phyloP scores from a whole-genome alignment of 345 rosid genomes.

The Hypericum perforatum region DNA sequence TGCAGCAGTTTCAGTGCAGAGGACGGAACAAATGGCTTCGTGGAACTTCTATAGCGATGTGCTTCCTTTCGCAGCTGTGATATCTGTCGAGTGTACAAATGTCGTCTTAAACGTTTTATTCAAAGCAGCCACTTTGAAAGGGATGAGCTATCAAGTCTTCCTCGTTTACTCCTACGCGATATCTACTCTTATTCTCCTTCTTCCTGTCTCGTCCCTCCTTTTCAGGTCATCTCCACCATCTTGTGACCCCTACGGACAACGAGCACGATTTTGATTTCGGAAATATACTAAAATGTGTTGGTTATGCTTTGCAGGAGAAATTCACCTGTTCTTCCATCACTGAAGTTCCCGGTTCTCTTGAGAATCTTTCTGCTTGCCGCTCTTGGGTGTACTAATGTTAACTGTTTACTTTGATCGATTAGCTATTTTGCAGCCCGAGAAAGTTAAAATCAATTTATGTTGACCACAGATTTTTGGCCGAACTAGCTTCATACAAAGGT shows the following conservation, averaged over 20 bases:
- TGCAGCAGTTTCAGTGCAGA: slow-evolving; percentile 10
- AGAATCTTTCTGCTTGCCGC: background rate
- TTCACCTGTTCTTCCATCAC: background rate
- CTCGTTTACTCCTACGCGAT: background rate
- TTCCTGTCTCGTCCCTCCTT: background rate
- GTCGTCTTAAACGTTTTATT: slow-evolving; percentile 1
- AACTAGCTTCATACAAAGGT: background rate
- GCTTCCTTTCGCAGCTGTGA: no score
- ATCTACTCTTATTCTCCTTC: background rate
- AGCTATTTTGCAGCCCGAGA: no score
- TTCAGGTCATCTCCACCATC: no score
- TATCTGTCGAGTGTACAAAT: background rate
- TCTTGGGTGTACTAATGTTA: background rate
- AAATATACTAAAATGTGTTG: no score
- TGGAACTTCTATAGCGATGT: no score
- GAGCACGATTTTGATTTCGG: no score
- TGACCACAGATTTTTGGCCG: background rate
- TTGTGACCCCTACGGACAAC: no score
- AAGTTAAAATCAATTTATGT: no score
- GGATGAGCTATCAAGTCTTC: background rate
- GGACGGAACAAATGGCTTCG: background rate
- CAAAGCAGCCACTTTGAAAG: slow-evolving; percentile 1
- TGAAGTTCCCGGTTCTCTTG: background rate
- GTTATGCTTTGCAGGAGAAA: background rate
- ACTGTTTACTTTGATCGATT: no score